phyloP scores from a whole-genome alignment of 345 rosid species.

The Pelargonium nanum region DNA sequence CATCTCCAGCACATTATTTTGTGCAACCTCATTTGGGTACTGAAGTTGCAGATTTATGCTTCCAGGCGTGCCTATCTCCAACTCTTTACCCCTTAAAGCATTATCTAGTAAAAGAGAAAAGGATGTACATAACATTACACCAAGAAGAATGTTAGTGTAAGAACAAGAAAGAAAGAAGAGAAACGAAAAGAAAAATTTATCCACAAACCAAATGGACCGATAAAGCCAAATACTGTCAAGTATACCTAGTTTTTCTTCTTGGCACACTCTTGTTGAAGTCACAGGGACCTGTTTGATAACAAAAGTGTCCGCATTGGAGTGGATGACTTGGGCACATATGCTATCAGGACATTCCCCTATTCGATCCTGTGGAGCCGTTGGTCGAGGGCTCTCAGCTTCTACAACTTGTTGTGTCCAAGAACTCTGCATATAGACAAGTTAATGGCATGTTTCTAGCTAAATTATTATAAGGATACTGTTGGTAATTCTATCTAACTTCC shows the following conservation, averaged over 20 bases:
- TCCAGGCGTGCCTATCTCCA: slow-evolving; percentile 25
- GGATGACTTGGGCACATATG: slow-evolving; percentile 49
- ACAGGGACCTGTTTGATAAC: slow-evolving; percentile 22
- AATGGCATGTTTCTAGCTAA: background rate
- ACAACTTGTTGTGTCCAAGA: slow-evolving; percentile 45
- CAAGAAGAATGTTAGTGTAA: background rate
- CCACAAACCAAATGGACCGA: slow-evolving; percentile 1
- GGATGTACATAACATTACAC: background rate
- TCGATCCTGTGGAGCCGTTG: slow-evolving; percentile 22
- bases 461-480: too few relatives aligned
- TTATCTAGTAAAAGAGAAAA: slow-evolving; percentile 21
- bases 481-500: too few relatives aligned
- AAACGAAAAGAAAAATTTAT: background rate
- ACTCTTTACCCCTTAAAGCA: slow-evolving; percentile 27
- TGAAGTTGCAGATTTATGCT: slow-evolving; percentile 27
- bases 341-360: slow-evolving; percentile 40
- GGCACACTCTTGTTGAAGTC: slow-evolving; percentile 11
- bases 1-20: slow-evolving; percentile 23
- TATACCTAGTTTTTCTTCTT: slow-evolving; percentile 26
- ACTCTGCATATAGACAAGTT: slow-evolving; percentile 22
- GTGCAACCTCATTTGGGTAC: slow-evolving; percentile 24
- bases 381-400: slow-evolving; percentile 29
- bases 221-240: slow-evolving; percentile 1
- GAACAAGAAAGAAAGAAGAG: slow-evolving; percentile 3
- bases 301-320: slow-evolving; percentile 30